These are phyloP conservation scores for Candida michaelii DNA, from an alignment of 805 yeast genomes.

Conservation along the genomic window DNA sequence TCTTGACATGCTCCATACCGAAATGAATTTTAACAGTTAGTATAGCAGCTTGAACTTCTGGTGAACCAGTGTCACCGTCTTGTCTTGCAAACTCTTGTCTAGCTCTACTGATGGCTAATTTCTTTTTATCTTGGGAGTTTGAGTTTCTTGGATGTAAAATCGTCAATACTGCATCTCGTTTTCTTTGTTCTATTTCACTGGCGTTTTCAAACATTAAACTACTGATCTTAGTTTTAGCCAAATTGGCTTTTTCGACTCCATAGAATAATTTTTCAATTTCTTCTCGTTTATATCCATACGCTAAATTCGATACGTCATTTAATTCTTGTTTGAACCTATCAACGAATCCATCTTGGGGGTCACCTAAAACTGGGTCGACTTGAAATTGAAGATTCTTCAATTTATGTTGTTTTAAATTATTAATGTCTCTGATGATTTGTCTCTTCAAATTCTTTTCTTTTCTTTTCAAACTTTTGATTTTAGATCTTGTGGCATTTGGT, in stretches of 20 bases:
- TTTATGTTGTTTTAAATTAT: conserved; percentile 40
- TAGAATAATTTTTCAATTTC: conserved; percentile 75
- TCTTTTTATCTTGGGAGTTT: conserved; percentile 53
- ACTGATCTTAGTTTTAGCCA: conserved; percentile 33
- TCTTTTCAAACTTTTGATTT: conserved; percentile 34
- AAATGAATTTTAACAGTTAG: conserved; percentile 78
- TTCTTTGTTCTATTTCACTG: conserved; percentile 45
- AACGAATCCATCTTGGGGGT: conserved; percentile 62
- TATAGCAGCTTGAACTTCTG: conserved; percentile 95
- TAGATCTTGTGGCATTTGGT: conserved; percentile 30
- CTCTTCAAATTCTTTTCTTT: conserved; percentile 41
- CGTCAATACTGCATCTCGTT: conserved; percentile 67
- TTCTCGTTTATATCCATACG: conserved; percentile 54
- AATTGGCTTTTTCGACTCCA: conserved; percentile 70
- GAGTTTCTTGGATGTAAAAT: conserved; percentile 76
- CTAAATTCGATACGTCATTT: conserved; percentile 56
- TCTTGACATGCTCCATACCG: conserved; percentile 67
- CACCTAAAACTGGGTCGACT: conserved; percentile 86
- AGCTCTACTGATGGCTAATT: conserved; percentile 63
- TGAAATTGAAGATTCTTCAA: conserved; percentile 30
- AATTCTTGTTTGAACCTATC: conserved; percentile 64
- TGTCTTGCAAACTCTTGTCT: conserved; percentile 75
- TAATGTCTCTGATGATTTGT: conserved; percentile 40
- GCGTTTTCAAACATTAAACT: conserved; percentile 33
- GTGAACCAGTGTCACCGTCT: conserved; percentile 91